Evolutionary conservation across 352 stramenopile species (phyloP), one percentile per base, ranked within the genome.

Genomic region (Phytophthora meadii): DNA sequence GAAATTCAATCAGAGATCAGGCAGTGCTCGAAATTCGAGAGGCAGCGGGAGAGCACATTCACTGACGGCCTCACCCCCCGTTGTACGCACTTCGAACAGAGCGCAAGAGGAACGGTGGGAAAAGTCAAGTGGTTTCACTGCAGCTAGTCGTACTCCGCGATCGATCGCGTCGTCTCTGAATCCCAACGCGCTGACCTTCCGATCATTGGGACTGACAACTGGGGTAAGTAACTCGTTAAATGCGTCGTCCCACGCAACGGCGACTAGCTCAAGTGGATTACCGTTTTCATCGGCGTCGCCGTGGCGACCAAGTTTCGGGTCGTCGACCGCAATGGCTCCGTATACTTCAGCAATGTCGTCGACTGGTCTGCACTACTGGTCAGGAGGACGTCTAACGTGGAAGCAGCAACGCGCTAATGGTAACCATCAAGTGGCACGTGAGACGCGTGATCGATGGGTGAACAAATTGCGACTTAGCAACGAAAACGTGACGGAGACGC

Each of bases 361-460:
- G 6, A 39, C 65, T 19, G 34, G 52, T 39, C 40, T 68, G 25
- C 59, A 71, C 55, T 77, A 68, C 44, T 64, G 48, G 34, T 56
- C 49, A 28, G 54, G 39, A 36, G 66, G 68, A 30, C 72, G 70
- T n/a, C 61, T 70, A 8, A 61, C 71, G 12, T 88, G 79, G 79
- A 85, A 85, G 41, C 72, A 85, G 17, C 70, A 73, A 30, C 72
- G 63, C 22, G 32, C 17, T n/a, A 68, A 46, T 44, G 54, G 57
- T 17, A 57, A 54, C 32, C 39, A 67, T 34, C 53, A 72, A 60
- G 49, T 70, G 0, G 67, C 54, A 12, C 56, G 40, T 10, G 79
- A 86, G 37, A 60, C 65, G 19, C 79, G 69, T 1, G 61, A 77
- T 37, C 69, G 79, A 44, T 88, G 79, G 79, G 44, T 88, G 8